phyloP scores from a whole-genome alignment of 2,329 filamentous ascomycete genomes.

The Pezicula carpinea region DNA sequence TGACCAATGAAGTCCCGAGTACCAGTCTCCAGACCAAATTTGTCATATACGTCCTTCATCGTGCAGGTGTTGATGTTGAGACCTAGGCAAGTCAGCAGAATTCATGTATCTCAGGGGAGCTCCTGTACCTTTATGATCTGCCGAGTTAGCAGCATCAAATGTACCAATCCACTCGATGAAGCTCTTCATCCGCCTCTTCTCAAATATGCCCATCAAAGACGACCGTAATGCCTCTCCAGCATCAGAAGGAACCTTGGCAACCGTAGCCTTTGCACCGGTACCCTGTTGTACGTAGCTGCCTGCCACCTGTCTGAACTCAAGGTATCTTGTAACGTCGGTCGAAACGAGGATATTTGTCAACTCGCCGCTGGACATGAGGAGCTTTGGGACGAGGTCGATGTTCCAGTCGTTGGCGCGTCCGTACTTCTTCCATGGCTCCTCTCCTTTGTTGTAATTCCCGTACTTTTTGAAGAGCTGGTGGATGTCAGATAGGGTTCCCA shows the following conservation, averaged over 20 bases:
- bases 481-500: constrained; percentile 28
- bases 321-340: constrained; percentile 83
- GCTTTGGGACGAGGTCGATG: constrained; percentile 96
- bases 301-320: constrained; percentile 91
- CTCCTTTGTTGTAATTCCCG: constrained; percentile 71
- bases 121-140: constrained; percentile 79
- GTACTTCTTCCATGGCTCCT: constrained; percentile 98
- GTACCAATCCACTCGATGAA: constrained; percentile 94
- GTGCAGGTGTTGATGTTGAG: constrained; percentile 74
- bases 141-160: constrained; percentile 76
- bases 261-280: constrained; percentile 73
- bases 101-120: not conserved
- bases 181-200: constrained; percentile 94
- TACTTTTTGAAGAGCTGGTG: constrained; percentile 91
- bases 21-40: constrained; percentile 83
- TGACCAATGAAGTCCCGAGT: constrained; percentile 97
- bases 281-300: constrained; percentile 96
- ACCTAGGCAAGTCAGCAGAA: constrained; percentile 45
- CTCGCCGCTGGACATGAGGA: constrained; percentile 97
- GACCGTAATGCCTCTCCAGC: constrained; percentile 86
- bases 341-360: constrained; percentile 98
- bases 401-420: constrained; percentile 98
- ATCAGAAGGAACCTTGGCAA: constrained; percentile 95
- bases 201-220: constrained; percentile 93
- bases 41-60: constrained; percentile 99